Evolutionary conservation across 2,329 filamentous ascomycete species (phyloP), one percentile per base, ranked within the genome.

Genomic region (Cladosporium sp.): DNA sequence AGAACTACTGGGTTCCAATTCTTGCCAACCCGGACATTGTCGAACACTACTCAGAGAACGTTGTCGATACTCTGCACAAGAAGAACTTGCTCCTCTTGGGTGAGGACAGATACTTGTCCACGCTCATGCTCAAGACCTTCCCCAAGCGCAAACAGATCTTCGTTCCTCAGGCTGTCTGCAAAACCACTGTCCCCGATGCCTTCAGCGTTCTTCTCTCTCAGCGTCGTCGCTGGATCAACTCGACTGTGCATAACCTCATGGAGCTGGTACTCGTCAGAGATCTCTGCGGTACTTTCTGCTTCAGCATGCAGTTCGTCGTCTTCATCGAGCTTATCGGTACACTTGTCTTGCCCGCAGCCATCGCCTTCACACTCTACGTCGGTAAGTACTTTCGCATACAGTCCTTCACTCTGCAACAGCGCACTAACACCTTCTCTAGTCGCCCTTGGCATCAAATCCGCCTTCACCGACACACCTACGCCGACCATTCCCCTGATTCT

Each of bases 1-100:
- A 97, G 74, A 97, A 99, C 80, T 99, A 97, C 78, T 99, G 94
- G 94, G 94, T 99, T 22, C 94, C 94, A 7, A 97, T 99, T 69
- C 84, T 99, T 64, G 94, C 94, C 67, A 99, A 99, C 74, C 95
- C 95, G 2, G 95, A 99, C 70, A 90, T 99, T 43, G 95, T 99
- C 49, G 94, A 99, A 77, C 94, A 99, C 76, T 99, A 99, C 76
- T 97, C 94, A 0, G 94, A 99, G 76, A 99, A 99, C 68, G 92
- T 99, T 56, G 94, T 99, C 42, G 94, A 99, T 73, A 99, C 94
- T 17, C 80, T 99, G 65, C 94, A 99, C 81, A 95, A 94, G 82
- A 97, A 97, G 86, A 97, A 97, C 71, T 74, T 97, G 74, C 83
- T 97, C 54, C 82, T 96, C 36, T 84, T 97, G 2, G 92, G 92